Conservation (phyloP, 2,329 filamentous ascomycete species). For the Phoma sp. region DNA sequence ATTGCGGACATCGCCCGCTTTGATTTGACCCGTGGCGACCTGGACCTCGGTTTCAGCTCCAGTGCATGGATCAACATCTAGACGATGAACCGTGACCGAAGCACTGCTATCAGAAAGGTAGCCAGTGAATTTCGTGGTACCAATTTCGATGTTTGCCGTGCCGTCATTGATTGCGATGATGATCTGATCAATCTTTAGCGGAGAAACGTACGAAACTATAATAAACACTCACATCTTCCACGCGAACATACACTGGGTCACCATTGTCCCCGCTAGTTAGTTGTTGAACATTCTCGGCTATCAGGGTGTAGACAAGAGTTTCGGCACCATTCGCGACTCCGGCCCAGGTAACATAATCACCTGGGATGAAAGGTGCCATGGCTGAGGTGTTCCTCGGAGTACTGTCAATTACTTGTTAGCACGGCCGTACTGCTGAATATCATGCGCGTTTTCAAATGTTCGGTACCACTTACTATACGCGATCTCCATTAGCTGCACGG, state of each 20-base stretch:
- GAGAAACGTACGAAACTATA: no score
- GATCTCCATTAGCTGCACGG: conserved; percentile 25
- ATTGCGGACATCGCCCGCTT: conserved; percentile 41
- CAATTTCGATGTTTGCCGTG: conserved; percentile 45
- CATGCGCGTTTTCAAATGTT: no score
- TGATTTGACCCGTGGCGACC: conserved; percentile 43
- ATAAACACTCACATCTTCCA: conserved; percentile 20
- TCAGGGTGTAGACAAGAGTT: conserved; percentile 48
- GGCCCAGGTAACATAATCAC: conserved; percentile 53
- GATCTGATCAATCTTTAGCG: no score
- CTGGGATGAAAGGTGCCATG: conserved; percentile 53
- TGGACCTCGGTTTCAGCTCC: conserved; percentile 47
- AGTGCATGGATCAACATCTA: conserved; percentile 54
- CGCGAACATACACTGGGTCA: neutral
- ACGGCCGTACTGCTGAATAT: no score
- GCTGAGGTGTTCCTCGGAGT: conserved; percentile 42
- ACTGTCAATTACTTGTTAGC: conserved; percentile 28
- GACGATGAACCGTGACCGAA: conserved; percentile 46
- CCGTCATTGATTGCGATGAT: conserved; percentile 50
- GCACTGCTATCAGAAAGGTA: conserved; percentile 44
- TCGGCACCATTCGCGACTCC: conserved; percentile 42
- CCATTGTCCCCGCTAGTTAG: conserved; percentile 33
- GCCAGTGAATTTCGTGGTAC: conserved; percentile 45
- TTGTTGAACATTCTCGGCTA: conserved; percentile 51
- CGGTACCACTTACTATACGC: neutral